A percentile compares a stretch with the other conserved stretches of the same genome.
phyloP scores from a whole-genome alignment of 2,329 filamentous ascomycete species.

The Malbranchea cinnamomea region DNA sequence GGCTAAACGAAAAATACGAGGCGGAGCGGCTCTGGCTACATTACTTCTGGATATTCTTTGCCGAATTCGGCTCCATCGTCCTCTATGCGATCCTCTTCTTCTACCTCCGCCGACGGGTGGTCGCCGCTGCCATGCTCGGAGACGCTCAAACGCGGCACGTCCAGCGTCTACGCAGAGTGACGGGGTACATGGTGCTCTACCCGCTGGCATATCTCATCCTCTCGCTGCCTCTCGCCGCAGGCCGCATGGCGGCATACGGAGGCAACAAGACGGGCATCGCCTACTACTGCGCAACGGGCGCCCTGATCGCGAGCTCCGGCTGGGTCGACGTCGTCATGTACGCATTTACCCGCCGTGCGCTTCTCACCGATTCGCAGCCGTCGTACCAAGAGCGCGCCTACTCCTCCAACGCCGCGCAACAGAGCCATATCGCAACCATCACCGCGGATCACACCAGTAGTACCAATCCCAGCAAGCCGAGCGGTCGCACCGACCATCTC shows the following conservation, averaged over 20 bases:
- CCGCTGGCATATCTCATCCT: constrained; percentile 42
- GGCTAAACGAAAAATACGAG: constrained; percentile 32
- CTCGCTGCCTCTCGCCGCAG: constrained; percentile 47
- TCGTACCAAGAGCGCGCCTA: constrained; percentile 19
- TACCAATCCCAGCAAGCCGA: constrained; percentile 3
- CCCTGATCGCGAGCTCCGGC: constrained; percentile 43
- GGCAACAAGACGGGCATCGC: constrained; percentile 20
- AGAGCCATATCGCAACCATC: constrained; percentile 8
- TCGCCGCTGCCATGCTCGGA: constrained; percentile 22
- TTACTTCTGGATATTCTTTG: constrained; percentile 40
- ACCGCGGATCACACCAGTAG: constrained; percentile 7
- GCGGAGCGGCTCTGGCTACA: constrained; percentile 35
- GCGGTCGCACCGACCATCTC: too few relatives aligned
- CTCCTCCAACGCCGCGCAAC: constrained; percentile 5
- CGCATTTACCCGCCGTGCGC: constrained; percentile 40
- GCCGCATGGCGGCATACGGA: constrained; percentile 27
- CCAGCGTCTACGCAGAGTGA: constrained; percentile 26
- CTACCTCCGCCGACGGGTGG: constrained; percentile 32
- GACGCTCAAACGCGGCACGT: constrained; percentile 23
- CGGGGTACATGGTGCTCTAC: constrained; percentile 34
- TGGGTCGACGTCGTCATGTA: constrained; percentile 45
- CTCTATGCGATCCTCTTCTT: constrained; percentile 36
- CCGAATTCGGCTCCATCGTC: constrained; percentile 36
- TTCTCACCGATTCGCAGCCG: constrained; percentile 37
- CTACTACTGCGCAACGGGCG: constrained; percentile 38